Conservation (phyloP, 495 filamentous ascomycete species). For the Penicillium manginii region DNA sequence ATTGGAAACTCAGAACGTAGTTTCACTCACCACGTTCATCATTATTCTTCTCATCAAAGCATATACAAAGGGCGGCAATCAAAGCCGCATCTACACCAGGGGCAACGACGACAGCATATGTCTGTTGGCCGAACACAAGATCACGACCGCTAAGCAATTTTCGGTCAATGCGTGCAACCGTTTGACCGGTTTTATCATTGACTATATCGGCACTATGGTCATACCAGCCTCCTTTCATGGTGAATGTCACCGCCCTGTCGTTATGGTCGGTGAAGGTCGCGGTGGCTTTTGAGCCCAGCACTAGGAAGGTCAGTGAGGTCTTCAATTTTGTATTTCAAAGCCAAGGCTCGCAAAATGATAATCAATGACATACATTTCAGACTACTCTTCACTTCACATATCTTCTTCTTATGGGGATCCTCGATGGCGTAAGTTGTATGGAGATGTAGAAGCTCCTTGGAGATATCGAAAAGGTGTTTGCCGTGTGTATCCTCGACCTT, state of each 20-base stretch:
- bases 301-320: conserved; percentile 11
- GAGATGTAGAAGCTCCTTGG: conserved; percentile 52
- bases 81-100: conserved; percentile 62
- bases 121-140: conserved; percentile 59
- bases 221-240: conserved; percentile 35
- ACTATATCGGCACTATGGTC: conserved; percentile 34
- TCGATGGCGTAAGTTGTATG: conserved; percentile 53
- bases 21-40: conserved; percentile 25
- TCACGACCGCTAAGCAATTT: conserved; percentile 57
- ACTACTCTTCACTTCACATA: conserved; percentile 55
- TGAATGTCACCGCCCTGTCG: conserved; percentile 19
- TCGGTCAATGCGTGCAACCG: conserved; percentile 58
- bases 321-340: not conserved
- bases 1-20: too few species aligned
- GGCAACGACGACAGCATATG: conserved; percentile 62
- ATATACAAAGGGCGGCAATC: conserved; percentile 63
- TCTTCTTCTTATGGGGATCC: conserved; percentile 39
- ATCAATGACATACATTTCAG: conserved; percentile 46
- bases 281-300: conserved; percentile 36
- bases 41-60: conserved; percentile 65
- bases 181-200: conserved; percentile 41
- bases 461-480: conserved; percentile 55
- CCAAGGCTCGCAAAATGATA: not conserved
- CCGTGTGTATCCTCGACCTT: conserved; percentile 48
- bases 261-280: conserved; percentile 30